Base-by-base conservation (phyloP, 768 basidiomycete species). In the Mycena alexandri region DNA sequence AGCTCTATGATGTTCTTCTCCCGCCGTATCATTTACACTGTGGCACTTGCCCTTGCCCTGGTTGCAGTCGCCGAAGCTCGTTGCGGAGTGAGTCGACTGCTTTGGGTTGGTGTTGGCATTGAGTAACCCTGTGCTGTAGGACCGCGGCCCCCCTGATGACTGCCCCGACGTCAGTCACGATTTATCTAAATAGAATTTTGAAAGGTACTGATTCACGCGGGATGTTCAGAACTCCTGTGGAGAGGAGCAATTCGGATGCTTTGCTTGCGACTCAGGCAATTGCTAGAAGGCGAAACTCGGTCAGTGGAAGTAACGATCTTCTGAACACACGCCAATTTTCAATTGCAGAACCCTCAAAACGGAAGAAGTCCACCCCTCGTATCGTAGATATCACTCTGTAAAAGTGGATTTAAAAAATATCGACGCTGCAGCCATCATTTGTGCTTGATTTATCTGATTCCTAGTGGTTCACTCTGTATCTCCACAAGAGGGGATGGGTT, bases 191-290 rank as follows among this genome's bases (percentile, higher is more conserved):
- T n/a, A n/a, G n/a, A n/a, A n/a, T n/a, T 13, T 10, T 11, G 36
- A 14, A 21, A 29, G 6, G 29, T 13, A 6, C 42, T 44, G 25
- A 44, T 17, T 17, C 10, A 34, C 13, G 5, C n/a, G 29, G 17
- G 4, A 3, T 58, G 36, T 22, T 47, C 14, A 59, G 58, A 59
- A 59, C 46, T 59, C 58, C 10, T 59, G 58, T 44, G 58, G 58
- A 19, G 43, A 43, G 24, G 34, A 19, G n/a, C 29, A 21, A 10
- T 46, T 59, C 16, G 58, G 58, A 21, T 59, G 58, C 33, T 59
- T 59, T 21, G 46, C 58, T 1, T 59, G 58, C 22, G 58, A 59
- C 34, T 59, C 58, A 13, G 46, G 58, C 33, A 59, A 59, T 33
- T 59, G 58, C 22, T 59, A 24, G 38, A 38, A 29, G 29, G 6